phyloP scores from a whole-genome alignment of 140 eudicot genomes.

The Anethum foeniculum region DNA sequence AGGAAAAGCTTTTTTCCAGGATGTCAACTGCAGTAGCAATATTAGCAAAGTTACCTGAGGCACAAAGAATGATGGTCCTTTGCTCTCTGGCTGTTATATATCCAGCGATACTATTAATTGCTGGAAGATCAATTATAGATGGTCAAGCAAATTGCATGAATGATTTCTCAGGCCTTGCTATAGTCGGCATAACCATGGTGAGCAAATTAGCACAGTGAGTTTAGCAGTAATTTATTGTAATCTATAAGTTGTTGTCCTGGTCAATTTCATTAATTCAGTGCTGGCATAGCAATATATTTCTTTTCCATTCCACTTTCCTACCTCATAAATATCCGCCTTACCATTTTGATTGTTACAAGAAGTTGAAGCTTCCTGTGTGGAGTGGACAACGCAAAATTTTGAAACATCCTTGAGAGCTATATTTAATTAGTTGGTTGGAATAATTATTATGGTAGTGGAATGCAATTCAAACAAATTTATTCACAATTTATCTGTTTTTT shows the following conservation, averaged over 20 bases:
- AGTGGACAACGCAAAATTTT: neutral
- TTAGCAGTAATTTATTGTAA: neutral
- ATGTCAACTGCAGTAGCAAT: slow-evolving; percentile 1
- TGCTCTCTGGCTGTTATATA: neutral
- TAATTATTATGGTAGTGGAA: neutral
- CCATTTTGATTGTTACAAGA: neutral
- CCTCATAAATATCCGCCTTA: neutral
- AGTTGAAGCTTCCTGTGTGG: neutral
- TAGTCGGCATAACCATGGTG: neutral
- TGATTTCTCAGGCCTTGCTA: neutral
- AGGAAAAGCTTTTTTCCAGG: slow-evolving; percentile 4
- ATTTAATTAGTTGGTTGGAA: neutral
- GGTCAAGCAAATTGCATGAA: neutral
- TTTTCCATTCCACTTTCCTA: neutral
- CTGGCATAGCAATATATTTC: neutral
- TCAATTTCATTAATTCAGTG: neutral
- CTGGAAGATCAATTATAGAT: neutral
- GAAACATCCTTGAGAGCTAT: neutral
- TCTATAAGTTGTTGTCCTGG: neutral
- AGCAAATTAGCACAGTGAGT: neutral
- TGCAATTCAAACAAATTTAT: neutral
- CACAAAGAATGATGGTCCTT: neutral
- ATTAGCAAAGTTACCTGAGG: neutral
- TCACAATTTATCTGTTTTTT: neutral
- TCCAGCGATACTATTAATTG: neutral